Conservation (phyloP, 83 land plant genomes). For the Picea engelmannii region DNA sequence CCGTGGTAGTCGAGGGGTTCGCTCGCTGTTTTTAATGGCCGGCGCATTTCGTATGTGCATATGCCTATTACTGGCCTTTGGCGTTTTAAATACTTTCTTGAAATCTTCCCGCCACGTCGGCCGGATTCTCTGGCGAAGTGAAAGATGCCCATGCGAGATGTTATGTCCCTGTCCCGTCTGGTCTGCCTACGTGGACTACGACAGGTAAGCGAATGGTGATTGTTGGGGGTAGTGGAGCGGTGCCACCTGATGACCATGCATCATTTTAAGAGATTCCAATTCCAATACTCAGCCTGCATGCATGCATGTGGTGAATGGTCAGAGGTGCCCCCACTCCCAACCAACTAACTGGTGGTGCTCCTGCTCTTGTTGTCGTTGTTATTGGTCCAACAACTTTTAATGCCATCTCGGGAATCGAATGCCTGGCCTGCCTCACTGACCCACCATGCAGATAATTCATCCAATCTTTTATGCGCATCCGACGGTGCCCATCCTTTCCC, state of each 20-base stretch:
- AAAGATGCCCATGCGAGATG: too few relatives aligned
- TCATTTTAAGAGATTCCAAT: background rate
- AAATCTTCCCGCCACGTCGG: background rate
- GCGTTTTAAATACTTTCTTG: too few relatives aligned
- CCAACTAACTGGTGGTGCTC: background rate
- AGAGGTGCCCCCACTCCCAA: slow-evolving; percentile 12
- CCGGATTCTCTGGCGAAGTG: background rate
- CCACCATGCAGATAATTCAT: background rate
- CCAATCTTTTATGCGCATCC: background rate
- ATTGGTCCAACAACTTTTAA: slow-evolving; percentile 6
- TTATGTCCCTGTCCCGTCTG: background rate
- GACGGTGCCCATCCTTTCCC: background rate
- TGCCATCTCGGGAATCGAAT: slow-evolving; percentile 5
- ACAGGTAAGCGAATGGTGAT: background rate
- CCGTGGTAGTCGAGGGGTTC: too few relatives aligned
- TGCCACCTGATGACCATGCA: background rate
- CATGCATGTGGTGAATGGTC: slow-evolving; percentile 6
- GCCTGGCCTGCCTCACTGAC: background rate
- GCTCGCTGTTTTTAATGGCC: background rate
- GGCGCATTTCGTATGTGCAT: too few relatives aligned
- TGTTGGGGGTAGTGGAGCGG: background rate
- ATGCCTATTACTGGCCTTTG: too few relatives aligned
- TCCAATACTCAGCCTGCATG: background rate
- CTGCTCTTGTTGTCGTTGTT: background rate
- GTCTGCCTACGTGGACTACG: background rate